Evolutionary conservation across 2,329 filamentous ascomycete species (phyloP).

Genomic region (Neocucurbitaria cava): DNA sequence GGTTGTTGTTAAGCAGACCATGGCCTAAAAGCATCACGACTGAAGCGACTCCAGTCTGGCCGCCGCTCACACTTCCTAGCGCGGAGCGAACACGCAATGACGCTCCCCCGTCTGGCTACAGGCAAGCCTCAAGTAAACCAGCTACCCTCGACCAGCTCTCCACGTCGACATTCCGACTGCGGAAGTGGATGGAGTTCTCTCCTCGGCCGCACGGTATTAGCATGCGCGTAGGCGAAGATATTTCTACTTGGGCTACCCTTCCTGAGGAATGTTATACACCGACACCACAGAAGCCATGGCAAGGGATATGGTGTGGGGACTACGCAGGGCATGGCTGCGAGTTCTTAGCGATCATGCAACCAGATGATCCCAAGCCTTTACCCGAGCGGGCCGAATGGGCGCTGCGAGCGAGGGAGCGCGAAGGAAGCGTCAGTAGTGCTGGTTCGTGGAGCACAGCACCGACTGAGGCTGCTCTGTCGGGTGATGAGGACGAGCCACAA

Average conservation of each 20-base stretch:
- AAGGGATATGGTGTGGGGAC: constrained; percentile 92
- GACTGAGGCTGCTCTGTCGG: constrained; percentile 16
- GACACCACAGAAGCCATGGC: constrained; percentile 78
- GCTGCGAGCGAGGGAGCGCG: constrained; percentile 31
- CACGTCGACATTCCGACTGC: constrained; percentile 74
- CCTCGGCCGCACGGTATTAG: constrained; percentile 37
- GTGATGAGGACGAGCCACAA: constrained; percentile 17
- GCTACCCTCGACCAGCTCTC: constrained; percentile 66
- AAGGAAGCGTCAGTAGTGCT: constrained; percentile 38
- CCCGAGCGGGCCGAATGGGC: constrained; percentile 44
- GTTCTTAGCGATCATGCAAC: constrained; percentile 83
- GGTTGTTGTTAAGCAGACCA: constrained; percentile 70
- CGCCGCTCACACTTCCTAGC: constrained; percentile 73
- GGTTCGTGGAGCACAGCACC: constrained; percentile 44
- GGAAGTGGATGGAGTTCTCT: constrained; percentile 76
- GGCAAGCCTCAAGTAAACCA: constrained; percentile 58
- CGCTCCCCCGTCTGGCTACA: constrained; percentile 51
- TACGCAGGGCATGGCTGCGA: constrained; percentile 89
- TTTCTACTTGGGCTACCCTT: constrained; percentile 74
- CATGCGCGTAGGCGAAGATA: constrained; percentile 58
- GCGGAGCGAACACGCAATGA: constrained; percentile 62
- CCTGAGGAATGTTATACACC: constrained; percentile 79
- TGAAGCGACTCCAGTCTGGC: constrained; percentile 67
- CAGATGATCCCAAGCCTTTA: constrained; percentile 58
- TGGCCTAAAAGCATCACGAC: constrained; percentile 52